Percentiles rank a stretch among this genome's conserved stretches.
These are phyloP conservation scores for Citrus unshiu DNA, from an alignment of 345 rosid genomes.

Conservation along the genomic window DNA sequence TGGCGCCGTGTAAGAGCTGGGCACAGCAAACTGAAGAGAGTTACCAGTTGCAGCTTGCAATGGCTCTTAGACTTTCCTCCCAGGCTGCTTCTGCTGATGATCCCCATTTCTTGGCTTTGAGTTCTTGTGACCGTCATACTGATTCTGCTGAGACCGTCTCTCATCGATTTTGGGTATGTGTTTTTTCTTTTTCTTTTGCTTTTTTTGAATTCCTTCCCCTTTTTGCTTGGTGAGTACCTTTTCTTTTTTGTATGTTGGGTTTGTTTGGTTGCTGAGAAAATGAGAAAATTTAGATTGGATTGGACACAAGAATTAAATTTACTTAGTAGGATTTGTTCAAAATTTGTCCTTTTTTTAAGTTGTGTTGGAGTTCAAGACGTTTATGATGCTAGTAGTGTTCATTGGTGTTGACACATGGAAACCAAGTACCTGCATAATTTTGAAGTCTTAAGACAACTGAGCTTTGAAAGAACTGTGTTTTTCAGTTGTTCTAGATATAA, in stretches of 20 bases:
- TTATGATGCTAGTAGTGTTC: not conserved
- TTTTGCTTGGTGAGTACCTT: not conserved
- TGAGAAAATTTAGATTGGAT: conserved; percentile 2
- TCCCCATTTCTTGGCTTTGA: conserved; percentile 44
- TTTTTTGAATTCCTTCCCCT: not conserved
- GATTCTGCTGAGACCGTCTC: conserved; percentile 38
- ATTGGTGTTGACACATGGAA: not conserved
- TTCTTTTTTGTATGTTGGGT: not conserved
- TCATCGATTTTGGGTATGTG: conserved; percentile 51
- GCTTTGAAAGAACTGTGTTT: not conserved
- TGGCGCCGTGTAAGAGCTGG: conserved; percentile 32
- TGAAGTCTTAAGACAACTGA: not conserved
- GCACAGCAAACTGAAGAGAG: conserved; percentile 60
- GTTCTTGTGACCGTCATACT: conserved; percentile 13
- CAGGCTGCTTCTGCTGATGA: conserved; percentile 46
- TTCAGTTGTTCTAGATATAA: not conserved
- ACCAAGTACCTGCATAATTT: not conserved
- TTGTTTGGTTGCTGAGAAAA: not conserved
- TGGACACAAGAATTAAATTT: not conserved
- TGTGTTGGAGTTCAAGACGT: not conserved
- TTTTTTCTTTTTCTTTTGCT: not conserved
- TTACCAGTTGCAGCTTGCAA: conserved; percentile 54
- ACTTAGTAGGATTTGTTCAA: not conserved
- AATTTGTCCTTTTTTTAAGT: not conserved
- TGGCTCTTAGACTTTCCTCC: conserved; percentile 44